Evolutionary conservation across 768 basidiomycete genomes (phyloP).

Genomic region (Leccinellum luteum): DNA sequence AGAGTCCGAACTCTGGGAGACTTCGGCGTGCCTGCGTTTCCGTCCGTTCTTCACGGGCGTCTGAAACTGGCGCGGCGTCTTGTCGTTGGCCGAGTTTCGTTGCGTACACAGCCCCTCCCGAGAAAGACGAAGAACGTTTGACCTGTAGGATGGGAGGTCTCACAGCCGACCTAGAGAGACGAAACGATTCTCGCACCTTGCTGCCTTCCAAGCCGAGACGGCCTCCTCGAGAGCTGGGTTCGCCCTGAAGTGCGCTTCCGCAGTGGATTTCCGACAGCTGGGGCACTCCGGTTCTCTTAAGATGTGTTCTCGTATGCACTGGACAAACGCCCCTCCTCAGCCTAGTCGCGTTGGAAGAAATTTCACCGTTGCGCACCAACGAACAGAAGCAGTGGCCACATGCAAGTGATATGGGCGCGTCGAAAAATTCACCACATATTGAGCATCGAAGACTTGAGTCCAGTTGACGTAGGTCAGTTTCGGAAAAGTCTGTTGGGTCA

Average conservation of each 20-base stretch:
- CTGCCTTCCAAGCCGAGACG: constrained; percentile 65
- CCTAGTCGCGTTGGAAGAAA: not conserved
- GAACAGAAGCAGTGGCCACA: constrained; percentile 89
- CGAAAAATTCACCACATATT: constrained; percentile 74
- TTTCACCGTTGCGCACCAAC: constrained; percentile 42
- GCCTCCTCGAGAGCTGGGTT: constrained; percentile 71
- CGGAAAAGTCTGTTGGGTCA: constrained; percentile 73
- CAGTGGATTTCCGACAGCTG: constrained; percentile 55
- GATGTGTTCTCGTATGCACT: constrained; percentile 72
- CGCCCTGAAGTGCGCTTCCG: constrained; percentile 62
- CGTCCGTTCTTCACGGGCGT: constrained; percentile 23
- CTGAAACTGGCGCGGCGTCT: constrained; percentile 18
- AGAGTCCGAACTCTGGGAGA: constrained; percentile 22
- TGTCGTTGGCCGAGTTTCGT: not conserved
- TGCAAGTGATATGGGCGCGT: constrained; percentile 65
- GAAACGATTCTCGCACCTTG: constrained; percentile 49
- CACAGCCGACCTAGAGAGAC: not conserved
- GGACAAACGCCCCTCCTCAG: constrained; percentile 6
- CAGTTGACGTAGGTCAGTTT: constrained; percentile 54
- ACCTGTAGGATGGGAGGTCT: constrained; percentile 29
- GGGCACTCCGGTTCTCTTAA: constrained; percentile 67
- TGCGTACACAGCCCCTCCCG: constrained; percentile 25
- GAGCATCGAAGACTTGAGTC: constrained; percentile 69
- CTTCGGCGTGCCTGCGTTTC: constrained; percentile 36
- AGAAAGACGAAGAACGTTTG: constrained; percentile 42